These are phyloP conservation scores for Sporobolomyces phaffii DNA, from an alignment of 768 basidiomycete species.

Conservation along the genomic window DNA sequence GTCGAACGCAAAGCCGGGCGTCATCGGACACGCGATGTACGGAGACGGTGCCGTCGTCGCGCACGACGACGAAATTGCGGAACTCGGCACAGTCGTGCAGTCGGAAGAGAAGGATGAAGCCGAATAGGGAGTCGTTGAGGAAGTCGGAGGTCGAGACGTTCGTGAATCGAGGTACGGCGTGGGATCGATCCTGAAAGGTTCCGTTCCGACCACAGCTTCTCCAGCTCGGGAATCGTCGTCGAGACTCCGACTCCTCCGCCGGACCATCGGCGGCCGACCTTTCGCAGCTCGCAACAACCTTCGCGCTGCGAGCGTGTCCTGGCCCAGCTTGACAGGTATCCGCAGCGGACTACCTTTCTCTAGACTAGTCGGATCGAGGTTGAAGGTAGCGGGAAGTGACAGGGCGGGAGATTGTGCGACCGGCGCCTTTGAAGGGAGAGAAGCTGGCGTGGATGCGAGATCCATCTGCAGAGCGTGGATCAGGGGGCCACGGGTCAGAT, in stretches of 20 bases:
- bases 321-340: background rate
- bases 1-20: background rate
- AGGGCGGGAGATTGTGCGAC: background rate
- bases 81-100: slow-evolving; percentile 8
- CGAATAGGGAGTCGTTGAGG: background rate
- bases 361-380: background rate
- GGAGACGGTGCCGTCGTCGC: slow-evolving; percentile 13
- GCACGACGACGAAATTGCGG: slow-evolving; percentile 11
- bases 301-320: slow-evolving; percentile 18
- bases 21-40: background rate
- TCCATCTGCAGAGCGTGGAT: background rate
- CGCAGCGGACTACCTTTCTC: background rate
- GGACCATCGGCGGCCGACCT: slow-evolving; percentile 8
- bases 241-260: slow-evolving; percentile 27
- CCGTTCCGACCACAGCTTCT: background rate
- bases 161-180: background rate
- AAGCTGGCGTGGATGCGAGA: background rate
- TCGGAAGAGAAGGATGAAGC: slow-evolving; percentile 7
- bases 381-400: background rate
- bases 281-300: background rate
- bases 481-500: background rate
- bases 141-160: background rate
- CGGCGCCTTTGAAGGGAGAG: background rate
- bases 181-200: background rate
- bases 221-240: slow-evolving; percentile 8